Evolutionary conservation across 2,329 filamentous ascomycete genomes (phyloP).

Genomic region (Colletotrichum spaethianum): DNA sequence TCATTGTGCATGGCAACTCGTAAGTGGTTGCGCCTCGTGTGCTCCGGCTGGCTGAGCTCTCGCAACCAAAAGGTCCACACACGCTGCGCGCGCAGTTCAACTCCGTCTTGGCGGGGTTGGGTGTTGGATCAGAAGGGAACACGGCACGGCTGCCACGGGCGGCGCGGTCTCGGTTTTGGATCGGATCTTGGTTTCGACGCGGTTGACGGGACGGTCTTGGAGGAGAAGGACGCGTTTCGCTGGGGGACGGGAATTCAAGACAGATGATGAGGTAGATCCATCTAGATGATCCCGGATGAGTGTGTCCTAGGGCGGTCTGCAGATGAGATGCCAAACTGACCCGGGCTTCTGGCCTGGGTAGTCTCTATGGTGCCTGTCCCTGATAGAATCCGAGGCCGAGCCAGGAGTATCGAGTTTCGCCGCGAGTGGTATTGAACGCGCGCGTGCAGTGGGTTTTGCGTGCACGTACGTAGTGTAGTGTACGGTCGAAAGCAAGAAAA

Average conservation of each 20-base stretch:
- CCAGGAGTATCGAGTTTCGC: constrained; percentile 8
- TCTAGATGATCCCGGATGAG: constrained; percentile 23
- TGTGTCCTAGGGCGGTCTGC: neutral
- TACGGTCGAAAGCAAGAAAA: neutral
- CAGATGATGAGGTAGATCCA: constrained; percentile 8
- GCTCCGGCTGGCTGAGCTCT: neutral
- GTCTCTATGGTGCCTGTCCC: neutral
- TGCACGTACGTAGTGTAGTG: neutral
- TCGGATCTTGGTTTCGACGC: constrained; percentile 2
- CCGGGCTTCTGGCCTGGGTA: neutral
- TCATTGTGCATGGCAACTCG: constrained; percentile 13
- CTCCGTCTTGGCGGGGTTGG: neutral
- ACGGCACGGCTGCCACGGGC: neutral
- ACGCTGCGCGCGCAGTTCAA: neutral
- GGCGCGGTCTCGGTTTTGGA: neutral
- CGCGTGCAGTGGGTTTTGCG: neutral
- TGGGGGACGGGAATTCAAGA: neutral
- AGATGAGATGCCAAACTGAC: neutral
- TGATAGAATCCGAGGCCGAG: constrained; percentile 28
- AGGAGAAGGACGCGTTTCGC: too few species aligned
- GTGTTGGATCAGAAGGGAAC: neutral
- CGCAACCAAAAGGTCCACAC: neutral
- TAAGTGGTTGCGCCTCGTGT: constrained; percentile 9
- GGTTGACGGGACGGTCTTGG: neutral
- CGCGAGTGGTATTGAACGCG: neutral